Evolutionary conservation across 2,329 filamentous ascomycete species (phyloP).

Genomic region (Trichoderma sp.): DNA sequence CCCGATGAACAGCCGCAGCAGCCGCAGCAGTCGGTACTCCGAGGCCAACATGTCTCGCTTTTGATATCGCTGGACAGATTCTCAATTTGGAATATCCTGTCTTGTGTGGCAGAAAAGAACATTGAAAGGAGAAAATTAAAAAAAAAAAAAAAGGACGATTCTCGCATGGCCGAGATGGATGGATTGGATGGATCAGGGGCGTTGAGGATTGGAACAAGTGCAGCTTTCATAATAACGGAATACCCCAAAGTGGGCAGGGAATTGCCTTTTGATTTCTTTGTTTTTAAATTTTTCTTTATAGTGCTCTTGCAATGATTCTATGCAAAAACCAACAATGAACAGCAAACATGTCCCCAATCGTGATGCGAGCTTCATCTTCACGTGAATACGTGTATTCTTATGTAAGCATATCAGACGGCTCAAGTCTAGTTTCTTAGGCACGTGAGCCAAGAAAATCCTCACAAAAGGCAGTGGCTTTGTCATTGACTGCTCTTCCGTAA

Average conservation of each 20-base stretch:
- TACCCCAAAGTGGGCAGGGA: slow-evolving; percentile 26
- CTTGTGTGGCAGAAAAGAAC: neutral
- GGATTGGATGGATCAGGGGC: slow-evolving; percentile 5
- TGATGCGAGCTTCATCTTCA: neutral
- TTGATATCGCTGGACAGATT: slow-evolving; percentile 35
- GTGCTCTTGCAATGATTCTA: slow-evolving; percentile 9
- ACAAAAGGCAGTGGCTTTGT: neutral
- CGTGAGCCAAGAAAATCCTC: neutral
- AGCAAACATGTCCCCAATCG: neutral
- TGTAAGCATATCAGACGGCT: neutral
- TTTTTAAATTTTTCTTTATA: neutral
- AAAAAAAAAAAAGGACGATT: neutral
- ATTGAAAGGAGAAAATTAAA: neutral
- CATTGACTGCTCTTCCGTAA: neutral
- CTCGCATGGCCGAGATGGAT: neutral
- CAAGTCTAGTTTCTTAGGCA: neutral
- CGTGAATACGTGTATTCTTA: neutral
- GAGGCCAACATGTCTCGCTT: slow-evolving; percentile 56
- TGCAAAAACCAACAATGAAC: neutral
- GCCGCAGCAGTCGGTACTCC: slow-evolving; percentile 53
- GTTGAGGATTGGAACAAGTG: slow-evolving; percentile 8
- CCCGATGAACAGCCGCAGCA: slow-evolving; percentile 53
- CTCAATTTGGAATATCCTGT: neutral
- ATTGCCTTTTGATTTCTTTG: slow-evolving; percentile 19
- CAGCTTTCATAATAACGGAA: slow-evolving; percentile 2